These are phyloP conservation scores for Sugiyamaella paludigena DNA, from an alignment of 1,139 yeast genomes.

Conservation along the genomic window DNA sequence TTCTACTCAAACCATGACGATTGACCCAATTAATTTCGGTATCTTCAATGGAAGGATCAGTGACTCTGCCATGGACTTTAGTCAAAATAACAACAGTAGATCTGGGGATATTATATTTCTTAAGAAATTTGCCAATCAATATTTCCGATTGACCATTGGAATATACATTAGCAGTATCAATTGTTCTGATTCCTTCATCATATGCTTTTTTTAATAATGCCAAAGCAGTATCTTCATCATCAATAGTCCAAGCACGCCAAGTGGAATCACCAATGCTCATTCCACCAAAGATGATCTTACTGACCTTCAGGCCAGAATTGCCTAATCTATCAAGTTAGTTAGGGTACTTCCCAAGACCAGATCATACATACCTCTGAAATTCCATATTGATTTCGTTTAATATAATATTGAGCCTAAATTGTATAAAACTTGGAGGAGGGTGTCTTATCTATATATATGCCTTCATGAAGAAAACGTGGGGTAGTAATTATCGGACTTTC, in stretches of 20 bases:
- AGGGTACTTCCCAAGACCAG: no score
- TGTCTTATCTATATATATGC: no score
- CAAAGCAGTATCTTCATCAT: slow-evolving; percentile 42
- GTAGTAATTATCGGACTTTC: no score
- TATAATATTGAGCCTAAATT: no score
- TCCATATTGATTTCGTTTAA: no score
- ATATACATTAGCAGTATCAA: slow-evolving; percentile 49
- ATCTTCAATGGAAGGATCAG: slow-evolving; percentile 4
- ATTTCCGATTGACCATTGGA: slow-evolving; percentile 45
- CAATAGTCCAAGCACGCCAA: slow-evolving; percentile 40
- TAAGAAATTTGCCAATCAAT: slow-evolving; percentile 43
- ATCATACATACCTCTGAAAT: no score
- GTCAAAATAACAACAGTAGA: slow-evolving; percentile 39
- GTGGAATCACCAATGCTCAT: slow-evolving; percentile 47
- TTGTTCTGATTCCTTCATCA: slow-evolving; percentile 49
- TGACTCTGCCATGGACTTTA: slow-evolving; percentile 33
- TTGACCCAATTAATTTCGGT: slow-evolving; percentile 31
- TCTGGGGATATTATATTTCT: slow-evolving; percentile 40
- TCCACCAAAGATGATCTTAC: slow-evolving; percentile 56
- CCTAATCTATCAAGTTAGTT: slow-evolving; percentile 39
- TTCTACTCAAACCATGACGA: slow-evolving; percentile 48
- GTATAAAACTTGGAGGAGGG: no score
- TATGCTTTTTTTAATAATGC: slow-evolving; percentile 46
- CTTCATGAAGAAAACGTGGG: no score
- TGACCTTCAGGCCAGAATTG: slow-evolving; percentile 50